Percentiles rank a stretch among this genome's conserved stretches.
These are phyloP conservation scores for Agrostemma githago DNA, from an alignment of 148 eudicot species.

Conservation along the genomic window DNA sequence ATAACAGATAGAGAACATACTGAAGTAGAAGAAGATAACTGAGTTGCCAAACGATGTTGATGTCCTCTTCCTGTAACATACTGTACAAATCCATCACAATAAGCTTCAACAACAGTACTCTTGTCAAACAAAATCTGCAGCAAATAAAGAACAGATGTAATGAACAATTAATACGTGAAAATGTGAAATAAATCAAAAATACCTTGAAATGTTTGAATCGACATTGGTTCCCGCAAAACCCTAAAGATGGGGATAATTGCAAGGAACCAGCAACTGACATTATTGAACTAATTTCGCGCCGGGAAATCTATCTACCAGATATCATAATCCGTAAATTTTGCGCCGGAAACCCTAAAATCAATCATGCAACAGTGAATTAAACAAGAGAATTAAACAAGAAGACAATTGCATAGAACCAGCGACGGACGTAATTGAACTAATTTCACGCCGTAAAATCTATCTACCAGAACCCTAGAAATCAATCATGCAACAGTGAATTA, in stretches of 20 bases:
- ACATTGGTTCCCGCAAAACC: slow-evolving; percentile 38
- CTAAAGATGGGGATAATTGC: slow-evolving; percentile 42
- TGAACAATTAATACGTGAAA: too few species aligned
- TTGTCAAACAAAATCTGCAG: not conserved
- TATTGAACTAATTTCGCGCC: slow-evolving; percentile 1
- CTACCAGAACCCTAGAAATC: too few species aligned
- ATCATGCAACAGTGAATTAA: not conserved
- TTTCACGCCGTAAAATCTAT: too few species aligned
- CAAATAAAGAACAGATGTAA: not conserved
- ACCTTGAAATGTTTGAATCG: slow-evolving; percentile 42
- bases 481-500: not conserved
- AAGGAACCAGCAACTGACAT: slow-evolving; percentile 51
- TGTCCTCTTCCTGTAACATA: slow-evolving; percentile 31
- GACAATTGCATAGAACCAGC: too few species aligned
- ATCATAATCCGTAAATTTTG: not conserved
- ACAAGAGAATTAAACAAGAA: too few species aligned
- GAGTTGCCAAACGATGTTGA: slow-evolving; percentile 21
- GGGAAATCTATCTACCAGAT: not conserved
- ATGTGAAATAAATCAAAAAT: too few species aligned
- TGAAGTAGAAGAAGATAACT: slow-evolving; percentile 37
- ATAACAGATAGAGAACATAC: slow-evolving; percentile 29
- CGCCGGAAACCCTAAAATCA: not conserved
- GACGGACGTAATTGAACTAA: too few species aligned
- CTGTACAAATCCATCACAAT: slow-evolving; percentile 38
- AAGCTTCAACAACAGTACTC: not conserved